Base-by-base conservation (phyloP, 768 basidiomycete genomes). In the Calvatia gigantea region DNA sequence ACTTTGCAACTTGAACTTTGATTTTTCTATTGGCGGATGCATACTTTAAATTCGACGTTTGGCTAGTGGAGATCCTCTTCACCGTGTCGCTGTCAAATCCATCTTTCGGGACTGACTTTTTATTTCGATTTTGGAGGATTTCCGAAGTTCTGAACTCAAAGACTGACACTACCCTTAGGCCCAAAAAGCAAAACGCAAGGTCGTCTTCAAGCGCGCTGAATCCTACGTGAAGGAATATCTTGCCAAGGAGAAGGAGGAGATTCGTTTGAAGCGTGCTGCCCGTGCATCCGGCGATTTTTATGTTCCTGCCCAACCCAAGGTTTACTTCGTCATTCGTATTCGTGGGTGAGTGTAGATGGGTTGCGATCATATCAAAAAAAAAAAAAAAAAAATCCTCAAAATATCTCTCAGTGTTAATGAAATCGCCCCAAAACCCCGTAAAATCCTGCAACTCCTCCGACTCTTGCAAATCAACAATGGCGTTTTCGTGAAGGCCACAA, bases 401-500 rank as follows among this genome's bases (percentile, higher is more conserved):
- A 67, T 46, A 14, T 35, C 31, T 28, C 51, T 8, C 62, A 94
- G 97, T 96, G 94, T 99, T 81, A 98, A 98, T 74, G 93, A 98
- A 72, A 97, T 99, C 69, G 94, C 97, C 54, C 97, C 97, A 58
- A 99, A 99, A 78, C 97, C 97, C 67, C 89, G 94, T 70, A 99
- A 99, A 83, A 98, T 99, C 70, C 76, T 99, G 66, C 97, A 99
- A 71, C 87, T 99, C 61, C 90, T 99, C 70, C 94, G 97, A 65
- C 86, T 99, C 60, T 89, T 97, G 65, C 97, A 98, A 73, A 99
- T 99, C 82, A 98, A 99, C 86, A 98, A 94, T 69, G 97, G 96
- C 73, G 87, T 99, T 44, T 99, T 99, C 70, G 84, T 99, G 71
- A 95, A 96, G 75, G 95, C 91, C 52, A 98, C 94, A 65, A 91